Evolutionary conservation across 1,139 yeast species (phyloP).

Genomic region (Yamadazyma blattariae): DNA sequence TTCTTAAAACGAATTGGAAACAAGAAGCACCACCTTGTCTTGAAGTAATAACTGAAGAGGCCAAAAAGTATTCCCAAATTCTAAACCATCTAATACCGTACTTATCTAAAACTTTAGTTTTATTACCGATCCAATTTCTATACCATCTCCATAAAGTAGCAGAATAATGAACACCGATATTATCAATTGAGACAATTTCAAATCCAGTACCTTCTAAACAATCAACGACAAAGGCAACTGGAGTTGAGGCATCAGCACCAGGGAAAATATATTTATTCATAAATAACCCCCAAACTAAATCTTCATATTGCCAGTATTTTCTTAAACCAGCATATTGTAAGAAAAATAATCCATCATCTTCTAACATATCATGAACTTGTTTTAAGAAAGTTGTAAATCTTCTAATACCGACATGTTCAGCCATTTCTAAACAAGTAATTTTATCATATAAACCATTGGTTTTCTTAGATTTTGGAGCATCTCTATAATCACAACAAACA

Average conservation of each 20-base stretch:
- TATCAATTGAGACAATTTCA: constrained; percentile 81
- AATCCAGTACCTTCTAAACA: constrained; percentile 82
- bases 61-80: constrained; percentile 90
- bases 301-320: constrained; percentile 94
- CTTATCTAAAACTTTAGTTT: constrained; percentile 70
- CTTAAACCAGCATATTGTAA: constrained; percentile 90
- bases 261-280: constrained; percentile 97
- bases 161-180: constrained; percentile 90
- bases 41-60: constrained; percentile 75
- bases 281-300: constrained; percentile 89
- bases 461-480: constrained; percentile 68
- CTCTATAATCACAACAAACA: constrained; percentile 87
- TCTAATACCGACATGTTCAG: constrained; percentile 94
- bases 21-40: constrained; percentile 95
- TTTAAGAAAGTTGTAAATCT: constrained; percentile 70
- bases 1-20: constrained; percentile 87
- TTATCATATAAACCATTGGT: constrained; percentile 71
- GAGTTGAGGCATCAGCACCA: constrained; percentile 96
- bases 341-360: constrained; percentile 86
- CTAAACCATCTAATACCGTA: constrained; percentile 91
- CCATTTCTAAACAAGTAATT: constrained; percentile 92
- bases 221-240: constrained; percentile 77
- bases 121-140: constrained; percentile 89
- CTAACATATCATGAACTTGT: constrained; percentile 83
- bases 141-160: constrained; percentile 95